Conservation (phyloP, 345 rosid species). For the Limnanthes douglasii region DNA sequence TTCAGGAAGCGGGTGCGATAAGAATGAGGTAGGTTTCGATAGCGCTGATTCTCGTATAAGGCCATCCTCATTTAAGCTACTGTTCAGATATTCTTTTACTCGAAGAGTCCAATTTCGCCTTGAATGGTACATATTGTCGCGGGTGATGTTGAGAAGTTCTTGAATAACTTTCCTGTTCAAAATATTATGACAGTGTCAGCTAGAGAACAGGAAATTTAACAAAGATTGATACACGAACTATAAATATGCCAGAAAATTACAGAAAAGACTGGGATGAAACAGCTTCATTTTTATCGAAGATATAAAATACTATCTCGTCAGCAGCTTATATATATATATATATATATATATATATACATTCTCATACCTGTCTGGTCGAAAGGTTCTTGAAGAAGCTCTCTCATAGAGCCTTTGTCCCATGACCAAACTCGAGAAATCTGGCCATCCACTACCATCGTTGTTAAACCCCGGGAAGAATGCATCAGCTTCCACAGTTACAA, state of each 20-base stretch:
- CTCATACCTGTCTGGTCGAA: conserved; percentile 77
- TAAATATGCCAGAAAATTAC: background rate
- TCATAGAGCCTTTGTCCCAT: conserved; percentile 96
- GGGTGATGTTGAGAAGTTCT: conserved; percentile 33
- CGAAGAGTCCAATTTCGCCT: conserved; percentile 60
- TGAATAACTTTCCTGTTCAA: conserved; percentile 55
- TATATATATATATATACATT: background rate
- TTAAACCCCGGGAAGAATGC: conserved; percentile 81
- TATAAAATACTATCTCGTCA: background rate
- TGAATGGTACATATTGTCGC: conserved; percentile 67
- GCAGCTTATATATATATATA: no score
- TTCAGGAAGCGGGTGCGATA: conserved; percentile 92
- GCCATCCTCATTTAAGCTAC: conserved; percentile 69
- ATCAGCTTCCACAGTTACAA: conserved; percentile 83
- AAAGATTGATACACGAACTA: conserved; percentile 1
- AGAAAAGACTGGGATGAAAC: no score
- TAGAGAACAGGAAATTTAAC: background rate
- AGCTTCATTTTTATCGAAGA: no score
- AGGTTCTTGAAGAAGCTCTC: conserved; percentile 73
- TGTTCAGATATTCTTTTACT: conserved; percentile 69
- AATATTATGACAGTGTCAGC: background rate
- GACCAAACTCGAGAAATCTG: conserved; percentile 90
- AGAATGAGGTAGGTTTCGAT: conserved; percentile 56
- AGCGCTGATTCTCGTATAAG: conserved; percentile 45
- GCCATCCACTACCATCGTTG: conserved; percentile 77